These are phyloP conservation scores for Neurospora discreta DNA, from an alignment of 495 filamentous ascomycete species.

Conservation along the genomic window DNA sequence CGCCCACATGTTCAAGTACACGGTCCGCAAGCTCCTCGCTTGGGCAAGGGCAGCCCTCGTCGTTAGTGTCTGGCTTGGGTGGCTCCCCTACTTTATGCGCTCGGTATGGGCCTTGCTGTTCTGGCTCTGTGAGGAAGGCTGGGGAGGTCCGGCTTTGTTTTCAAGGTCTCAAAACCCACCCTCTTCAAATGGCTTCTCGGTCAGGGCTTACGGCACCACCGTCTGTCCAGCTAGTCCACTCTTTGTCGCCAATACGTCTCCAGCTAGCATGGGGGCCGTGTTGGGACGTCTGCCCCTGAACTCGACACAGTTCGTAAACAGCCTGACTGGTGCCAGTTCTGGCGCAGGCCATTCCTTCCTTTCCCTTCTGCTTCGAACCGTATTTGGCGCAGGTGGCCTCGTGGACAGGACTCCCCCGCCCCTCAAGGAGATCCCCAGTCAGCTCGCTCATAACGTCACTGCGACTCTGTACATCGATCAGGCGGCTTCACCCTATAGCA, in stretches of 20 bases:
- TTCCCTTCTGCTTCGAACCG: constrained; percentile 14
- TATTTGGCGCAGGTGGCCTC: constrained; percentile 19
- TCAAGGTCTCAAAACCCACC: not conserved
- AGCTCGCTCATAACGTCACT: not conserved
- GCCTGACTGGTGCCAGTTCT: constrained; percentile 10
- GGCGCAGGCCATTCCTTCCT: constrained; percentile 17
- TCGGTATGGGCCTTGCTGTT: constrained; percentile 86
- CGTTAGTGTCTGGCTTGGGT: constrained; percentile 73
- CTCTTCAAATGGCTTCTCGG: not conserved
- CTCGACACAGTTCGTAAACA: constrained; percentile 18
- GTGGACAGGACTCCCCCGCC: constrained; percentile 5
- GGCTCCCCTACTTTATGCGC: constrained; percentile 83
- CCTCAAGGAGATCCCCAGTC: not conserved
- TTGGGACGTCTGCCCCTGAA: constrained; percentile 17
- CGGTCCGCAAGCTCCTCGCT: constrained; percentile 54
- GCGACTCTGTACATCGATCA: constrained; percentile 1
- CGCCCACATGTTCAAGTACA: constrained; percentile 60
- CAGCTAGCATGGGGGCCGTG: constrained; percentile 19
- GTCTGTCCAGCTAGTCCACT: constrained; percentile 37
- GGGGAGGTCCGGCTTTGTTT: constrained; percentile 33
- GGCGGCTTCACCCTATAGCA: not conserved
- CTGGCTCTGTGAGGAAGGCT: constrained; percentile 90
- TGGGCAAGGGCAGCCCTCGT: constrained; percentile 74
- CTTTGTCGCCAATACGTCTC: constrained; percentile 26
- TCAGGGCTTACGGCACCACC: constrained; percentile 12